Evolutionary conservation across 163 green algal species (phyloP).

Genomic region (Smithsoniella earleae): DNA sequence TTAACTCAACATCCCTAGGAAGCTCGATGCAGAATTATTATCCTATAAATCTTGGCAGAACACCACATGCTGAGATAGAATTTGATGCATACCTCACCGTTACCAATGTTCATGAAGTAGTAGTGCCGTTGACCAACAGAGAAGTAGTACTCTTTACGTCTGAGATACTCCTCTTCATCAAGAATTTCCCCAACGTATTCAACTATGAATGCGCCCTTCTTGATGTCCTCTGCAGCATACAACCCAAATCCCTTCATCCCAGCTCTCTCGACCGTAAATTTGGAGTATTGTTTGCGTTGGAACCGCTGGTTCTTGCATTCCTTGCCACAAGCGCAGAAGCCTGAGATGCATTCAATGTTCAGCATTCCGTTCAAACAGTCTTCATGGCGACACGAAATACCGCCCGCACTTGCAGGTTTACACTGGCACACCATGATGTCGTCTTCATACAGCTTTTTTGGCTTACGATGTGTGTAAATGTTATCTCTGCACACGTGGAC

Average conservation of each 20-base stretch:
- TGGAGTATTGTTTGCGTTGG: conserved; percentile 65
- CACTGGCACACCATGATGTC: conserved; percentile 94
- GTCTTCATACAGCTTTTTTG: conserved; percentile 74
- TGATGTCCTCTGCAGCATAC: conserved; percentile 68
- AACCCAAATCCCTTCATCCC: conserved; percentile 89
- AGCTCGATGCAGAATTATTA: no score
- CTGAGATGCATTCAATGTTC: conserved; percentile 82
- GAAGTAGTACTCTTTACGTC: conserved; percentile 70
- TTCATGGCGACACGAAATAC: conserved; percentile 63
- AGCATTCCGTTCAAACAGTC: conserved; percentile 94
- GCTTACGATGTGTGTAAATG: conserved; percentile 65
- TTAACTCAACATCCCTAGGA: no score
- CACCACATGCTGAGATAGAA: not conserved
- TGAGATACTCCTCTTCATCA: conserved; percentile 85
- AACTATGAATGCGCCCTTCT: conserved; percentile 83
- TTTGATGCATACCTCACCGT: conserved; percentile 67
- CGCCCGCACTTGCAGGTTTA: conserved; percentile 47
- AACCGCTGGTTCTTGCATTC: conserved; percentile 92
- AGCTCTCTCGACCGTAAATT: conserved; percentile 64
- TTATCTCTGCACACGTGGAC: conserved; percentile 54
- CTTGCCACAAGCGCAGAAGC: conserved; percentile 79
- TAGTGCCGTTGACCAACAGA: conserved; percentile 77
- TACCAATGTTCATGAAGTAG: conserved; percentile 99
- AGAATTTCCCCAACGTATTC: conserved; percentile 96
- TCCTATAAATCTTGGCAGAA: no score